Evolutionary conservation across 176 grass and related monocot genomes (phyloP).

Genomic region (Phragmites australis): DNA sequence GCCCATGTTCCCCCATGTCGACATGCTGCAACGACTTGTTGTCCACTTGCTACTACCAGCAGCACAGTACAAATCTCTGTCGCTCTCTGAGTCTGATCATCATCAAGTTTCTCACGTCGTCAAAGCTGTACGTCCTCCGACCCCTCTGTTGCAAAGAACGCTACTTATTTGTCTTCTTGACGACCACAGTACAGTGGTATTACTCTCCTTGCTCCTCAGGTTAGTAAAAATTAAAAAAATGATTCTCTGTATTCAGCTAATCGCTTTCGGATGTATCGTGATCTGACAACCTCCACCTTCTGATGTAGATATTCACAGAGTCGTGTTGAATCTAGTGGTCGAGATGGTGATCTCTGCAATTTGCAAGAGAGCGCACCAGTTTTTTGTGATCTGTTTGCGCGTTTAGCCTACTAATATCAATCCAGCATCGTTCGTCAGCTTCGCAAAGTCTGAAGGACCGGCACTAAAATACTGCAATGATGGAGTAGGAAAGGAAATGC

Average conservation of each 20-base stretch:
- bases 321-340: neutral
- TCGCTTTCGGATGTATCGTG: neutral
- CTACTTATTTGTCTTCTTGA: neutral
- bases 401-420: neutral
- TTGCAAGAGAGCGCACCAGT: neutral
- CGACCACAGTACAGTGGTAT: neutral
- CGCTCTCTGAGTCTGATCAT: neutral
- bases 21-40: slow-evolving; percentile 14
- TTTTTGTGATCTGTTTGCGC: neutral
- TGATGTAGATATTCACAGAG: neutral
- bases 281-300: neutral
- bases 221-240: neutral
- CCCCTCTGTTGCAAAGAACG: neutral
- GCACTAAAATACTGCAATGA: neutral
- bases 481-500: neutral
- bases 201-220: neutral
- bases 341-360: neutral
- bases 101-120: no score
- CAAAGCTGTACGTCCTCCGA: neutral
- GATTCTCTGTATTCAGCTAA: neutral
- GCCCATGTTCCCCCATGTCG: slow-evolving; percentile 30
- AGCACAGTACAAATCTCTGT: neutral
- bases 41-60: no score
- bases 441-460: neutral
- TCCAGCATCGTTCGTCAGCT: neutral